Base-by-base conservation (phyloP, 2,329 filamentous ascomycete genomes). In the Moelleriella libera region DNA sequence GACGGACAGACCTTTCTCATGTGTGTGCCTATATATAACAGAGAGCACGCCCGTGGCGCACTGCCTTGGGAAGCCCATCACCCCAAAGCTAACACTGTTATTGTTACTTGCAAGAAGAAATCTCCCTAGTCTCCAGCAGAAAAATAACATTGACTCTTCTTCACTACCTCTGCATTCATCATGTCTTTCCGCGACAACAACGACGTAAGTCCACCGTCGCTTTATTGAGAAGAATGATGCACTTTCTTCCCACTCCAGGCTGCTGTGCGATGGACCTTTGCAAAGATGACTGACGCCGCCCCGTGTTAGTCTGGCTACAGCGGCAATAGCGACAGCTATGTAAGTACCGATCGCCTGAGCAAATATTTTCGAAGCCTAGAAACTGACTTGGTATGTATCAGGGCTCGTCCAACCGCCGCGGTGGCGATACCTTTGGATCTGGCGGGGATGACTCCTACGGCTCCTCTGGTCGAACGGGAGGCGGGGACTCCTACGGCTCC, bases 171-270 rank as follows among this genome's bases (percentile, higher is more conserved):
- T 42, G 11, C 40, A 10, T 42, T 34, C 21, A 41, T 21, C 31
- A 70, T 74, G 71, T 74, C 70, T 66, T 71, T 68, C 65, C 61
- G 63, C 57, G 59, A 64, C 52, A 64, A 69, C 64, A 61, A 63
- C 49, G 56, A 62, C 58, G 62, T 63, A 53, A 59, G 60, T 8
- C 12, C 21, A 21, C 11, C 28, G 14, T 32, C 29, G 21, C 9
- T 12, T 10, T 3, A 21, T 21, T 21, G 21, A 21, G 21, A 21
- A 21, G 21, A 21, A 21, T 21, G 21, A 21, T 3, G 2, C 21
- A 21, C 21, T 21, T 21, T 21, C 21, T 21, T 2, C 3, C 21
- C 21, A 21, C 21, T 21, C 21, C 21, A 21, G 21, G 21, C 21
- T 21, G 21, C 21, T 21, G 2, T 21, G 21, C 21, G 21, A 21